These are phyloP conservation scores for Exophiala lecanii-corni DNA, from an alignment of 2,329 filamentous ascomycete genomes.

Conservation along the genomic window DNA sequence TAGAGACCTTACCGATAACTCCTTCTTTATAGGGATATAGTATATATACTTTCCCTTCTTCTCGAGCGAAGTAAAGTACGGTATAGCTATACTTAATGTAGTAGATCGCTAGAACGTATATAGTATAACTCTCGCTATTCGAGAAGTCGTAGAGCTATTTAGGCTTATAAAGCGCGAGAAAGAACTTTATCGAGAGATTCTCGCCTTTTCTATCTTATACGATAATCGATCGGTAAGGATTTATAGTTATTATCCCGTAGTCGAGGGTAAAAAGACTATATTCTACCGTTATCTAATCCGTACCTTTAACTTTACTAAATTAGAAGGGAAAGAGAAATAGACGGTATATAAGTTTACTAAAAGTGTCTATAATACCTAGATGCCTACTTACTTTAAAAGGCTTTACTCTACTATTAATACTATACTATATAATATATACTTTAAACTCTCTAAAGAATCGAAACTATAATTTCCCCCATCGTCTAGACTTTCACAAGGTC, in stretches of 20 bases:
- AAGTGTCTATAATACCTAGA: conserved; percentile 35
- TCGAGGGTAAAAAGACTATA: conserved; percentile 30
- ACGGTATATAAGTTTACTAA: conserved; percentile 33
- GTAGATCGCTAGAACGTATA: conserved; percentile 31
- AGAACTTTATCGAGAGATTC: conserved; percentile 40
- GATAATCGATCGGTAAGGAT: conserved; percentile 34
- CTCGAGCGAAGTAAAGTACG: conserved; percentile 46
- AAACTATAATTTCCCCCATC: conserved; percentile 8
- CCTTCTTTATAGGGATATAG: conserved; percentile 43
- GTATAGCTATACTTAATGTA: conserved; percentile 31
- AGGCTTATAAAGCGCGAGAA: conserved; percentile 26
- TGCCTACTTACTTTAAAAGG: conserved; percentile 33
- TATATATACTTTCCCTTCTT: conserved; percentile 50
- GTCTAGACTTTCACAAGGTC: conserved; percentile 9
- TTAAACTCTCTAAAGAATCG: conserved; percentile 9
- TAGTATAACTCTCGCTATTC: conserved; percentile 33
- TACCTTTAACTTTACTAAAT: conserved; percentile 31
- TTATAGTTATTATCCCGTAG: conserved; percentile 40
- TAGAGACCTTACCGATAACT: conserved; percentile 36
- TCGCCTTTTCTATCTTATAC: conserved; percentile 43
- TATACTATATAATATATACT: conserved; percentile 12
- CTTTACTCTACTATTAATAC: conserved; percentile 31
- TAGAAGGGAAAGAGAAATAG: conserved; percentile 34
- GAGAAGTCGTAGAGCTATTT: conserved; percentile 30
- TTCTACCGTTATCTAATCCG: conserved; percentile 37